Evolutionary conservation across 1,284 basidiomycete genomes (phyloP), one percentile per base, ranked within the genome.

Genomic region (Sanguinoderma infundibulare): DNA sequence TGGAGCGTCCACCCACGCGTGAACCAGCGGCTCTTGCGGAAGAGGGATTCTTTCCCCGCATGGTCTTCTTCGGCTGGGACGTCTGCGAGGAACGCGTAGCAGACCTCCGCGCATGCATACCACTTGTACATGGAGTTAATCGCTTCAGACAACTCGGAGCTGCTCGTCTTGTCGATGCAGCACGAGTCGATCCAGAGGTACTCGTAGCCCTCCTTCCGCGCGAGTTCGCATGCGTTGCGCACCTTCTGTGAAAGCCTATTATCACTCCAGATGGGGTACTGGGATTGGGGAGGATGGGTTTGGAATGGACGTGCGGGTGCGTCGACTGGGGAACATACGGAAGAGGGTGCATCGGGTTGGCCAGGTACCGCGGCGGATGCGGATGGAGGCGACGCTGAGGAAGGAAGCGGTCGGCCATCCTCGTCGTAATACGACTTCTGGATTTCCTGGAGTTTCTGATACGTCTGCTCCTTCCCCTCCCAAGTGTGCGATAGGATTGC

Each of bases 121-220:
- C 53, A 55, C 14, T 9, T 15, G 28, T 17, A 47, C 46, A 47
- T 57, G 5, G 60, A 61, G 39, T 57, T 58, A 53, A 57, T 54
- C 17, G 60, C 55, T n/a, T 62, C 60, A 17, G 60, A 62, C 5
- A 62, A 39, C 60, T 62, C 60, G 5, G 55, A 30, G 17, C 60
- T 57, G 51, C 55, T 61, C 1, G 42, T 26, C 51, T 62, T 58
- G 53, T 62, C 60, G 26, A 62, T 62, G 47, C 61, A 62, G 34
- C 61, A 62, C 24, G 61, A 52, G 35, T 62, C 61, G n/a, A 58
- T 55, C 61, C 61, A 62, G 52, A 62, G 2, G 15, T 36, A 38
- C 6, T 17, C 17, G 49, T 51, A 58, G 0, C 61, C 56, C 2
- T 42, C 38, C 6, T 28, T 24, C 7, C 39, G 56, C 5, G 61